Base-by-base conservation (phyloP, 2,329 filamentous ascomycete genomes). In the Ceratocystis albifundus region DNA sequence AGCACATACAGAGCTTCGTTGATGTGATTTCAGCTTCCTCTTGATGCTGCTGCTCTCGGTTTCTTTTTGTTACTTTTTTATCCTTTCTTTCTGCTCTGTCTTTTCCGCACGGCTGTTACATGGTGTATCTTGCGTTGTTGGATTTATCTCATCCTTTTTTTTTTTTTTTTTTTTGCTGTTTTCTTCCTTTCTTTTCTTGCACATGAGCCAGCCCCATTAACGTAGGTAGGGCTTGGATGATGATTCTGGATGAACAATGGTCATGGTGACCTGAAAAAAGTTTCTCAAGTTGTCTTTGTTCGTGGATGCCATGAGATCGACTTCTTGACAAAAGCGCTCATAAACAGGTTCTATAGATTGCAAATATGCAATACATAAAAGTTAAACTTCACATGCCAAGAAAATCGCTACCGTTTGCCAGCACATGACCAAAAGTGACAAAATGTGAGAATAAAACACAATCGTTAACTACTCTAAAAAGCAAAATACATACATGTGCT, bases 21-120 rank as follows among this genome's bases (percentile, higher is more conserved):
- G 61, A 45, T 62, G 20, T 41, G 20, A 62, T 46, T 30, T 20
- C 20, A 15, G 25, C 45, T 46, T 15, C 44, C 7, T 15, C 10
- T 50, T 25, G 15, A 20, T 64, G 62, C 28, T 20, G 4, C 7
- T 53, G 5, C 20, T 48, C 36, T 12, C n/a, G 22, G 5, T 15
- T 66, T 63, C 6, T 15, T 66, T 63, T 6, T 63, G 22, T 66
- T 66, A 28, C 41, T 4, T 22, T 36, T 12, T 57, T 61, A 46
- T 53, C 36, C 20, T 59, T 8, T 32, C 10, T 48, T 22, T 41
- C 55, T 62, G 32, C 45, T 62, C 22, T 62, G 25, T 32, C 50
- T 36, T 30, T 68, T 7, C 44, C 63, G 17, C 17, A 25, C 28
- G 41, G 22, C 10, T 50, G 32, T 50, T 17, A 32, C 53, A 59